Conservation (phyloP, 83 land plant genomes). For the Picea engelmannii region DNA sequence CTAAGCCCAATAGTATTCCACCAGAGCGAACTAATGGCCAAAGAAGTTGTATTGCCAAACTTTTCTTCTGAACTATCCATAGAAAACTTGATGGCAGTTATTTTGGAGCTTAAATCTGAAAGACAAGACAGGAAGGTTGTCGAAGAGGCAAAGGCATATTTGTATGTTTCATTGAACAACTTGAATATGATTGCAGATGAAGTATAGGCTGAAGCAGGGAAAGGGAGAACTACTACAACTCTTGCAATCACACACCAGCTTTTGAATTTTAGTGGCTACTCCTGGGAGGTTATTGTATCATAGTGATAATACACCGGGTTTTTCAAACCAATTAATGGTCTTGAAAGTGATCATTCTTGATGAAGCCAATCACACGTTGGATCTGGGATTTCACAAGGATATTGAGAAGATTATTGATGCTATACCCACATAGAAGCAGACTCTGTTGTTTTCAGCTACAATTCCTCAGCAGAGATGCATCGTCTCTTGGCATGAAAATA, state of each 20-base stretch:
- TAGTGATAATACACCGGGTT: constrained; percentile 62
- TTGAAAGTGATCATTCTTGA: constrained; percentile 81
- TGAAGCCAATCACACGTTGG: constrained; percentile 85
- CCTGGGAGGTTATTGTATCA: constrained; percentile 96
- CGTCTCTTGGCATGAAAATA: constrained; percentile 67
- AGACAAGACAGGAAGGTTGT: background rate
- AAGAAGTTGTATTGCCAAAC: background rate
- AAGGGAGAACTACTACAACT: too few relatives aligned
- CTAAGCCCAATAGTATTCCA: background rate
- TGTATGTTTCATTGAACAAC: background rate
- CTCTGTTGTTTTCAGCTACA: constrained; percentile 85
- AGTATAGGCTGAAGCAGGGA: too few relatives aligned
- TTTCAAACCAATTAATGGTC: constrained; percentile 71
- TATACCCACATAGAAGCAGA: constrained; percentile 81
- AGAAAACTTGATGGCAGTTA: background rate
- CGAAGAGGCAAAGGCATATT: background rate
- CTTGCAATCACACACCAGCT: too few relatives aligned
- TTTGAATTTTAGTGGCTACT: constrained; percentile 29
- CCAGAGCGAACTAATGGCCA: background rate
- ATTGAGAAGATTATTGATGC: constrained; percentile 76
- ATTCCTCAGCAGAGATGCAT: constrained; percentile 66
- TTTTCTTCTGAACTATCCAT: background rate
- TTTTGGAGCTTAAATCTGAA: background rate
- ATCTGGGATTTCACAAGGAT: constrained; percentile 83
- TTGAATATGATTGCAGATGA: background rate